Evolutionary conservation across 1,139 yeast species (phyloP), one percentile per base, ranked within the genome.

Genomic region (Yamadazyma kanchanaburiensis): DNA sequence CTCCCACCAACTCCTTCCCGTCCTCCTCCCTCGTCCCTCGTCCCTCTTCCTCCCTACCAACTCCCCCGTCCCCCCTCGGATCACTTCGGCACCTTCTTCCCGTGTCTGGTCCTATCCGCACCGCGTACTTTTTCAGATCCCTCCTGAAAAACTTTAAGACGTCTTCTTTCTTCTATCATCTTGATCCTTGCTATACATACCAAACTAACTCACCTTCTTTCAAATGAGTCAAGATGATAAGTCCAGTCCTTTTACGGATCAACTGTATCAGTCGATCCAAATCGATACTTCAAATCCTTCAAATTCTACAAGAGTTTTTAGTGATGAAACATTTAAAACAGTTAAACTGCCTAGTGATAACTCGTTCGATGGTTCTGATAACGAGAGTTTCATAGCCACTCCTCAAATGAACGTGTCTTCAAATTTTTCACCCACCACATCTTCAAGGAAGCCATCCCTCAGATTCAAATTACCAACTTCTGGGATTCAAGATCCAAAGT

Each of bases 391-490:
- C 12, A 26, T 51, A 27, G 62, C 64, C 1, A 59, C 63, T 1
- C 64, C 64, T 10, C 54, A 50, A 22, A 23, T 58, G 12, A 46
- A 46, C 18, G 38, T 43, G 4, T n/a, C n/a, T n/a, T n/a, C 10
- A 10, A 8, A 10, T 18, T 10, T 18, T 7, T 7, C 20, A 18
- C 20, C 20, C 20, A 18, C 20, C 20, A 8, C 20, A 7, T 18
- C 7, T 18, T 7, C 20, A 7, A 18, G 52, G 19, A 51, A 46
- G 23, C 49, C 54, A 5, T 48, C 58, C 3, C 39, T 57, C 21
- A 37, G 62, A 20, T 57, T 57, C 37, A 48, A 55, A 26, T 31
- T 55, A 10, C 58, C 58, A 6, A 31, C 37, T 8, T 38, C 46
- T n/a, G 10, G n/a, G 4, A 25, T 14, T 4, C 25, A 25, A 5